Percentiles rank a stretch among this genome's conserved stretches.
These are phyloP conservation scores for Solanum piurae DNA, from an alignment of 257 asterid species.

Conservation along the genomic window DNA sequence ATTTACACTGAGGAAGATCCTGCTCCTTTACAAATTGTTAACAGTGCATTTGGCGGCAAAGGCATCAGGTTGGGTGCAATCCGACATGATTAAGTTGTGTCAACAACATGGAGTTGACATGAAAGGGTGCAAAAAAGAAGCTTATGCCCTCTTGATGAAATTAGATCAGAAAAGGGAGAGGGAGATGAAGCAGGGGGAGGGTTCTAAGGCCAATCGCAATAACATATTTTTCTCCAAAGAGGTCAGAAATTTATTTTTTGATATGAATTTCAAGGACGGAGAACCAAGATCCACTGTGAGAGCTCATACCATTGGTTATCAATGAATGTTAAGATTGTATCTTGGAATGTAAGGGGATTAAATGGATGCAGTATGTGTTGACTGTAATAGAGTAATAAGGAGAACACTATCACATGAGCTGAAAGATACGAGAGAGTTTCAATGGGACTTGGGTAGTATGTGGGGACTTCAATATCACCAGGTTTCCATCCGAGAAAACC, in stretches of 20 bases:
- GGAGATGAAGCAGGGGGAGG: neutral
- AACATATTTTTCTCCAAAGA: neutral
- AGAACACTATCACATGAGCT: neutral
- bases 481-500: neutral
- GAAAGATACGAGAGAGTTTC: neutral
- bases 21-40: neutral
- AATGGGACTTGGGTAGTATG: neutral
- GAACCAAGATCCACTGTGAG: neutral
- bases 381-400: neutral
- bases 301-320: neutral
- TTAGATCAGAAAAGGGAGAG: neutral
- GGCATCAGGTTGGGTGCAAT: neutral
- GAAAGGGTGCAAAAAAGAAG: neutral
- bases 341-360: neutral
- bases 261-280: neutral
- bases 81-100: neutral
- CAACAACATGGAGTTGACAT: neutral
- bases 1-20: neutral
- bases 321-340: neutral
- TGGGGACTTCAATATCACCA: neutral
- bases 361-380: neutral
- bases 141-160: neutral
- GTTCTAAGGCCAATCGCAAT: neutral
- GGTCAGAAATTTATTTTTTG: neutral
- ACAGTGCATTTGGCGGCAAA: neutral